A percentile compares a stretch with the other conserved stretches of the same genome.
Evolutionary conservation across 345 rosid genomes (phyloP).

Genomic region (Brassica nigra): DNA sequence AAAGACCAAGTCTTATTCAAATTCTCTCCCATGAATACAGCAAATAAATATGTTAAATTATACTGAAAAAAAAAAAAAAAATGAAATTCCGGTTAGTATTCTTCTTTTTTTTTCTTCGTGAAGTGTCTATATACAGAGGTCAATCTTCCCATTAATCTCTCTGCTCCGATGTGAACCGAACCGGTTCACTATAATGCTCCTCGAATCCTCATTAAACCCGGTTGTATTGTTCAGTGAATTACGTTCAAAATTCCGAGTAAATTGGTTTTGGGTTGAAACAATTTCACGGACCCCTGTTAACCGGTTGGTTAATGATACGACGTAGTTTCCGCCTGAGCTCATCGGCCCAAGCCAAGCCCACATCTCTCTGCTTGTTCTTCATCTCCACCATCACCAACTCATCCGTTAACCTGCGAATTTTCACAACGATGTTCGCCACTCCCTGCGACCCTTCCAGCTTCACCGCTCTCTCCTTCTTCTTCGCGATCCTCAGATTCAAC

Average conservation of each 20-base stretch:
- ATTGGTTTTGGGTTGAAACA: not conserved
- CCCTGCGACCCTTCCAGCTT: conserved; percentile 61
- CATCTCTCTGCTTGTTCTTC: conserved; percentile 45
- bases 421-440: conserved; percentile 44
- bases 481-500: conserved; percentile 41
- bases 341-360: conserved; percentile 53
- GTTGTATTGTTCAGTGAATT: conserved; percentile 9
- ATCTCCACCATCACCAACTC: conserved; percentile 61
- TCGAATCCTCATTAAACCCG: conserved; percentile 14
- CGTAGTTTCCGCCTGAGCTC: conserved; percentile 49
- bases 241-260: conserved; percentile 5
- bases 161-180: conserved; percentile 26
- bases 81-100: not conserved
- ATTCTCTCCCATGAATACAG: conserved; percentile 10
- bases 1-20: not conserved
- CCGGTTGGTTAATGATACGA: conserved; percentile 50
- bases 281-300: conserved; percentile 15
- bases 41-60: not conserved
- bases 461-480: conserved; percentile 46
- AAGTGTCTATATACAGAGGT: conserved; percentile 17
- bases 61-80: not conserved
- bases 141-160: conserved; percentile 15
- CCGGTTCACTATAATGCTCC: conserved; percentile 13
- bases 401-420: conserved; percentile 52
- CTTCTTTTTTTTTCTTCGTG: not conserved